These are phyloP conservation scores for Eucalyptus decipiens DNA, from an alignment of 345 rosid genomes.

Conservation along the genomic window DNA sequence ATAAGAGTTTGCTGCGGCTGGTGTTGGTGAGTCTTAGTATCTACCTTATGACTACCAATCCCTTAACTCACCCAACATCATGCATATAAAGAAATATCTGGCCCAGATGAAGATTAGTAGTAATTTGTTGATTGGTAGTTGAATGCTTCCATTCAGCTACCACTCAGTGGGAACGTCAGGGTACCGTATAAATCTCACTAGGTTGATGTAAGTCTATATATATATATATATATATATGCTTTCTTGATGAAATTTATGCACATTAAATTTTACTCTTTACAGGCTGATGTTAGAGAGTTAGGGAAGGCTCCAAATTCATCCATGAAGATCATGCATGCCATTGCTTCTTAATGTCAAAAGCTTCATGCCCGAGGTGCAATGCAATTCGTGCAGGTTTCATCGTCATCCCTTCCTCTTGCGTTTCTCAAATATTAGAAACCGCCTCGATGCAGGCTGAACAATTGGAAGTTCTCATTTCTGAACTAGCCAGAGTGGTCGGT, in stretches of 20 bases:
- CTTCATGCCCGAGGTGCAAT: constrained; percentile 46
- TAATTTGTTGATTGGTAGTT: no score
- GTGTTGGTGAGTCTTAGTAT: no score
- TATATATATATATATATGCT: neutral
- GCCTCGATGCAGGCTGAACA: constrained; percentile 45
- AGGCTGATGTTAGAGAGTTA: constrained; percentile 53
- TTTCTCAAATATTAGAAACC: neutral
- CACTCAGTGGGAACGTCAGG: constrained; percentile 35
- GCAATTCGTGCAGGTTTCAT: neutral
- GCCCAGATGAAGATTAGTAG: no score
- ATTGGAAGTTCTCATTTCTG: constrained; percentile 47
- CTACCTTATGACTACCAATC: no score
- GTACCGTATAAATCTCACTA: constrained; percentile 3
- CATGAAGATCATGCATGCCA: constrained; percentile 41
- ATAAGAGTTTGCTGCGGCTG: no score
- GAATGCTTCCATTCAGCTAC: constrained; percentile 47
- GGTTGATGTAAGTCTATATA: constrained; percentile 37
- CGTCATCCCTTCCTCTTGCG: neutral
- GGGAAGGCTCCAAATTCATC: constrained; percentile 48
- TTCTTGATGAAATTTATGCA: neutral
- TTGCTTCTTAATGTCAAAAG: constrained; percentile 23
- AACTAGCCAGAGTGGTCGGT: constrained; percentile 52
- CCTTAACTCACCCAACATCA: no score
- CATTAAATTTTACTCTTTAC: neutral
- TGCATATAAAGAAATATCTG: no score